Percentiles rank a stretch among this genome's conserved stretches.
Conservation (phyloP, 768 basidiomycete genomes). For the Leccinum olivaceopallidum region DNA sequence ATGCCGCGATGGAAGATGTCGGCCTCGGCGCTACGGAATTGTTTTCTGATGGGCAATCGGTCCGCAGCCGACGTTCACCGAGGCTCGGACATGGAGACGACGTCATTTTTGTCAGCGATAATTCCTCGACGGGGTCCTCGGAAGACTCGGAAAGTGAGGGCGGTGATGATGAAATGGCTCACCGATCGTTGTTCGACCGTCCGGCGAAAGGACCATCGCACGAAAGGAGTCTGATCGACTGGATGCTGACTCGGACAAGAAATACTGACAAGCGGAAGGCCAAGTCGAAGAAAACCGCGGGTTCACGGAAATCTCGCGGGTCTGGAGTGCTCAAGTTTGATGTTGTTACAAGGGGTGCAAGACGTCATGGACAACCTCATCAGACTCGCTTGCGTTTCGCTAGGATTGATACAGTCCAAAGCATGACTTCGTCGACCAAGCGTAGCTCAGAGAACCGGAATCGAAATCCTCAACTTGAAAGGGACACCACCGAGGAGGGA, state of each 20-base stretch:
- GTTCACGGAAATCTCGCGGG: conserved; percentile 15
- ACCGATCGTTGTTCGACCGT: conserved; percentile 34
- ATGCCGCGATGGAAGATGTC: background rate
- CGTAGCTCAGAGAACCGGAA: conserved; percentile 8
- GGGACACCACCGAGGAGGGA: conserved; percentile 5
- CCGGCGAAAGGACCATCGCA: conserved; percentile 25
- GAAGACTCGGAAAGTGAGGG: conserved; percentile 17
- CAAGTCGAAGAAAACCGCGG: conserved; percentile 15
- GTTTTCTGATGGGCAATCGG: conserved; percentile 17
- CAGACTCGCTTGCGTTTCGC: conserved; percentile 44
- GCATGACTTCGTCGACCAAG: conserved; percentile 9
- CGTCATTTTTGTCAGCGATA: conserved; percentile 27
- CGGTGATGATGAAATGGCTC: conserved; percentile 35
- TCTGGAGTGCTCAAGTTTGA: conserved; percentile 28
- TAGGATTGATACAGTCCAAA: conserved; percentile 12
- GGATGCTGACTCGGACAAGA: conserved; percentile 58
- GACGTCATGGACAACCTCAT: conserved; percentile 32
- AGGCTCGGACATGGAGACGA: conserved; percentile 6
- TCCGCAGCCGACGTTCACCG: conserved; percentile 16
- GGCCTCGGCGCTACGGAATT: conserved; percentile 4
- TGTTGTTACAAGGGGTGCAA: conserved; percentile 40
- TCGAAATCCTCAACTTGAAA: conserved; percentile 11
- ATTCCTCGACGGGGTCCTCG: conserved; percentile 7
- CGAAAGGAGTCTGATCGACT: conserved; percentile 60
- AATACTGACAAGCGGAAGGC: conserved; percentile 14